Evolutionary conservation across 495 filamentous ascomycete genomes (phyloP), one percentile per base, ranked within the genome.

Genomic region (Aspergillus homomorphus): DNA sequence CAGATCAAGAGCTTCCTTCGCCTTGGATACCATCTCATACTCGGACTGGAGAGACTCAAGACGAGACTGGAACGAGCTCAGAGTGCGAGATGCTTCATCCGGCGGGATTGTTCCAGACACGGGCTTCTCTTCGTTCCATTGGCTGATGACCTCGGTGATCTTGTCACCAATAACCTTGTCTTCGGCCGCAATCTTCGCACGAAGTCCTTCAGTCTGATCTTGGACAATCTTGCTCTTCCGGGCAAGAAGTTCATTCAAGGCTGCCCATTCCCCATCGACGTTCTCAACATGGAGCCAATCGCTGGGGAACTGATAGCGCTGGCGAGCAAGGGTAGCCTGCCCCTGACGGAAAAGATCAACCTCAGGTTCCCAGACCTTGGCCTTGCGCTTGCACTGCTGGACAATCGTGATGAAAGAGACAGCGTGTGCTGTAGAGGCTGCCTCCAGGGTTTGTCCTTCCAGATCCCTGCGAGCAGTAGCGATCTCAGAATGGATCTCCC

Each of bases 341-440:
- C 95, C 94, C 71, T 96, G 91, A 18, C 91, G 84, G 77, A 99
- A 99, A 2, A 90, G 86, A 62, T 96, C 93, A 18, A 99, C 87
- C 64, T 99, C 94, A 1, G 92, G 92, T 33, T 90, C 90, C 94
- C 94, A 99, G 0, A 87, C 79, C 68, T 89, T 91, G 44, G 92
- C 92, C 67, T 94, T 93, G 21, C 91, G 86, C 76, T 93, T 95
- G 73, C 91, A 96, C 58, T 88, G 89, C 72, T 99, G 95, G 10
- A 99, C 94, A 54, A 91, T 90, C 0, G 94, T 98, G 67, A 99
- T 99, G 75, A 98, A 99, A 24, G 92, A 89, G 15, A 99, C 95
- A 14, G 95, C 95, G 69, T 97, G 91, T 3, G 91, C 90, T 0
- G 94, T 99, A 4, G 93, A 96, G 18, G 89, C 90, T 38, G 91